Conservation (phyloP, 176 grass and related monocot genomes). For the Ananas comosus region DNA sequence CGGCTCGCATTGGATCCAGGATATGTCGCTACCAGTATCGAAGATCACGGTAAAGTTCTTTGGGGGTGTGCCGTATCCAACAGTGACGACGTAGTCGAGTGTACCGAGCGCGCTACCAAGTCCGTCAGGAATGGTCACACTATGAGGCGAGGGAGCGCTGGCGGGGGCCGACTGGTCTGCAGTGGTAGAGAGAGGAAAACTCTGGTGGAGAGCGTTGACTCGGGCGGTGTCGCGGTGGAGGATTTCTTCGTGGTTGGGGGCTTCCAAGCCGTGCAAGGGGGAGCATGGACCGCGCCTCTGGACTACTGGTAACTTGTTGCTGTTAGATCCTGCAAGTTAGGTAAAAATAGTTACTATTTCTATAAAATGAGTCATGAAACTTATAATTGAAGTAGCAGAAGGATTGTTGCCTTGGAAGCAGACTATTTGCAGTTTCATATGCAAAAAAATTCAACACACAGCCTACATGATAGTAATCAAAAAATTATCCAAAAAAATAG, state of each 20-base stretch:
- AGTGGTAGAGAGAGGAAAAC: too few relatives aligned
- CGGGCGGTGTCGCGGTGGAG: neutral
- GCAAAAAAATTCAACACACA: too few relatives aligned
- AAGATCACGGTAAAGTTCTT: slow-evolving; percentile 15
- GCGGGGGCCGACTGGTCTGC: too few relatives aligned
- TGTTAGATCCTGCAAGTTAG: neutral
- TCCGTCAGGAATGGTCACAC: neutral
- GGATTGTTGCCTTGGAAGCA: too few relatives aligned
- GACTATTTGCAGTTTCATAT: too few relatives aligned
- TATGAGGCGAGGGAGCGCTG: neutral
- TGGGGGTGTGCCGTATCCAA: slow-evolving; percentile 28
- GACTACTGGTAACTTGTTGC: neutral
- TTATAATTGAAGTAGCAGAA: too few relatives aligned
- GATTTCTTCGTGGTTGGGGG: neutral
- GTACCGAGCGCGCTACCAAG: neutral
- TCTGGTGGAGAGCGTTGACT: neutral
- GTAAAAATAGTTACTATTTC: neutral
- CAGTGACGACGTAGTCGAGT: slow-evolving; percentile 24
- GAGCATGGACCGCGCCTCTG: slow-evolving; percentile 14
- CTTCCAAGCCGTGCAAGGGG: neutral
- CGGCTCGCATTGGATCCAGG: too few relatives aligned
- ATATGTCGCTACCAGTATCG: slow-evolving; percentile 27
- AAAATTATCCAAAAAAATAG: too few relatives aligned
- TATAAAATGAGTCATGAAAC: too few relatives aligned
- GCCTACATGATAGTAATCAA: too few relatives aligned